Evolutionary conservation across 805 yeast genomes (phyloP), one percentile per base, ranked within the genome.

Genomic region (Kazachstania bromeliacearum): DNA sequence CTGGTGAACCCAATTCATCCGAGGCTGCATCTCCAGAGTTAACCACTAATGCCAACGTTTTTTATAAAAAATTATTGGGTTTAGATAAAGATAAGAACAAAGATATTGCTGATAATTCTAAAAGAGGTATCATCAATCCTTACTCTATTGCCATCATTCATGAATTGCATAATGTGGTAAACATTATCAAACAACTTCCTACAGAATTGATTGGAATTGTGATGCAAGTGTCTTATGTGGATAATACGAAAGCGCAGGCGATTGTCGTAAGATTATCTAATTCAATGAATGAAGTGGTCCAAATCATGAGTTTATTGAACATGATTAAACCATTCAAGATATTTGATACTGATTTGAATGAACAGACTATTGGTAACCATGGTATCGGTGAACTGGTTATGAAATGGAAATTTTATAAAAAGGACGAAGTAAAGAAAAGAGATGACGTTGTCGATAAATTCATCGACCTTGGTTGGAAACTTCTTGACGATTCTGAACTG

Each of bases 211-310:
- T 57, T 19, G 48, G 55, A 4, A 30, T 48, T 5, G 48, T 55
- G 3, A 53, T 57, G 52, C 44, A 43, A 18, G 40, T 47, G 5
- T 44, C 49, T 4, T 38, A 41, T 14, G 33, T 37, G 16, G 39
- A 49, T 24, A 43, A 40, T 7, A 13, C 29, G 18, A 38, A 45
- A 19, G 45, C 58, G 3, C 62, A 53, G 35, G 48, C 43, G 6
- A 38, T 53, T n/a, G 57, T 57, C 4, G 50, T 57, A 9, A 43
- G 46, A 23, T 37, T 57, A 32, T 56, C 61, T 0, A 53, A 54
- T 34, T 50, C 59, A 6, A 51, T 56, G 59, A 55, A 54, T 36
- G 59, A 54, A 23, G 40, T 57, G 32, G 52, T 56, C 7, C 60
- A 55, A 27, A 54, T 55, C 3, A 50, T 57, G 12, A 53, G 59